Conservation (phyloP, 2,329 filamentous ascomycete species). For the Beauveria caledonica region DNA sequence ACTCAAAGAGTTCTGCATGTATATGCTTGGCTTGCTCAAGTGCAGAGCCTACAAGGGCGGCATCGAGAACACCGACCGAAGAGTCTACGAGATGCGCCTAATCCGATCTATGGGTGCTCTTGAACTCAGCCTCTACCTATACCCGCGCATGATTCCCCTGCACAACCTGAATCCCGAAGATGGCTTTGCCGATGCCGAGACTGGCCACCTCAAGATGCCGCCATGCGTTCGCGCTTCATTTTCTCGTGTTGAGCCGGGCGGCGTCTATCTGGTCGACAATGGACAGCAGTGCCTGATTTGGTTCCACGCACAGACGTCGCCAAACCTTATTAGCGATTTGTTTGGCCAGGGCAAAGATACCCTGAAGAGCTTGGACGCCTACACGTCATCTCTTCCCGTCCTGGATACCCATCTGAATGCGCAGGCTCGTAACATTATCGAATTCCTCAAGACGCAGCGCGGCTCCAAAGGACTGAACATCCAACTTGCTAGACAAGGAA, state of each 20-base stretch:
- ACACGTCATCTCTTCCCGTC: constrained; percentile 69
- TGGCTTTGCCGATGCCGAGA: constrained; percentile 81
- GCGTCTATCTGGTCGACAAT: constrained; percentile 91
- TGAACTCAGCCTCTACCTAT: constrained; percentile 86
- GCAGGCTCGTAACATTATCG: constrained; percentile 86
- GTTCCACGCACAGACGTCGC: constrained; percentile 87
- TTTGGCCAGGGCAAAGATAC: constrained; percentile 67
- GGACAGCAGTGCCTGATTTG: constrained; percentile 87
- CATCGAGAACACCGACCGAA: constrained; percentile 79
- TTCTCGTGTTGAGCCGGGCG: constrained; percentile 80
- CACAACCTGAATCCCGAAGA: constrained; percentile 84
- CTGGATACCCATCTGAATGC: constrained; percentile 89
- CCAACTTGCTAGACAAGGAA: constrained; percentile 82
- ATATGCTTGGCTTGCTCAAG: constrained; percentile 83
- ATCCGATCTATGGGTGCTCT: constrained; percentile 78
- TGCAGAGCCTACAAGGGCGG: constrained; percentile 89
- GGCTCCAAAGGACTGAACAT: constrained; percentile 83
- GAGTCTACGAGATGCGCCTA: constrained; percentile 86
- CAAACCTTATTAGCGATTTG: constrained; percentile 81
- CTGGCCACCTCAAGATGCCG: constrained; percentile 80
- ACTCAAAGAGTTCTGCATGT: constrained; percentile 95
- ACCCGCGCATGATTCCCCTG: constrained; percentile 84
- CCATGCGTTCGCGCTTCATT: constrained; percentile 75
- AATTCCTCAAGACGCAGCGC: constrained; percentile 72
- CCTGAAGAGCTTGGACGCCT: constrained; percentile 72